Base-by-base conservation (phyloP, 495 filamentous ascomycete genomes). In the Pseudevernia furfuracea region DNA sequence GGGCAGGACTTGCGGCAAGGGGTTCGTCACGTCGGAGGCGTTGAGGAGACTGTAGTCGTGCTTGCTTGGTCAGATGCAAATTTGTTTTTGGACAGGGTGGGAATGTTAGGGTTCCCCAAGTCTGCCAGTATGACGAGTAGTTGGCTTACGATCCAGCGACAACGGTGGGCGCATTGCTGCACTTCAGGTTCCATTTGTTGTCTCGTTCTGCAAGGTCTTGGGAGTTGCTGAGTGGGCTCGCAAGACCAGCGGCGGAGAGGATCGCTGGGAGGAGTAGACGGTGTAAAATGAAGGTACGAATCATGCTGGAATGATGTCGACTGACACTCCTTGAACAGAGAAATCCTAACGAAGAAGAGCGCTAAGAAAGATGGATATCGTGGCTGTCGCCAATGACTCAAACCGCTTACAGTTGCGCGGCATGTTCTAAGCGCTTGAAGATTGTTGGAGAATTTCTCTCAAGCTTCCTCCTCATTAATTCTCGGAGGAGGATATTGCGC, bases 181-280 rank as follows among this genome's bases (percentile, higher is more conserved):
- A 59, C 9, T 59, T 59, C 34, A 59, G n/a, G 8, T 59, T 39
- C 25, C 30, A 59, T 21, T 59, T 41, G 17, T 59, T 59, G 15
- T 41, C 57, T 30, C 36, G 57, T 25, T 38, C 25, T 6, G 28
- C 25, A 3, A 59, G 36, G 6, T 3, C 36, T 17, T 59, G 36
- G 36, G 28, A 17, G 7, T 0, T 21, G 17, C 14, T 7, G 14
- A 59, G 36, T 28, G 36, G n/a, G 23, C 12, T 41, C n/a, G 57
- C 52, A 4, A 55, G 30, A n/a, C 7, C 2, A 9, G 15, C 2
- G 30, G 21, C 12, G 15, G 17, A 36, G 52, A 55, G 52, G 5
- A 55, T 2, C 30, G n/a, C 2, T 5, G 14, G 1, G 3, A 8
- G 4, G 15, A 55, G 7, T 34, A 34, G 30, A 30, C n/a, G 52